Evolutionary conservation across 2,329 filamentous ascomycete species (phyloP).

Genomic region (Tolypocladium tropicale): DNA sequence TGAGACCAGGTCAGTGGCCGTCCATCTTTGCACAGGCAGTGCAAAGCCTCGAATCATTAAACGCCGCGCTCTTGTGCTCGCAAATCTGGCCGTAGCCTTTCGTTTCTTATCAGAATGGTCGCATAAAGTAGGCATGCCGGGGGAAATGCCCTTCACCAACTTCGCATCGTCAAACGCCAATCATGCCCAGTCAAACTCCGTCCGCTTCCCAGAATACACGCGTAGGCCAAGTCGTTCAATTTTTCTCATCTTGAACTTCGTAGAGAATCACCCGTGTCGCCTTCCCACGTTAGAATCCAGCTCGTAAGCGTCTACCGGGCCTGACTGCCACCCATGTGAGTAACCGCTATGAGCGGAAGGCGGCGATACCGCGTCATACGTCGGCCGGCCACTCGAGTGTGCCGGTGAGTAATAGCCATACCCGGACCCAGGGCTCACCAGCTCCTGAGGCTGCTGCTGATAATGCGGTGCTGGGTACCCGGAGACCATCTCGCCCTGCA

Average conservation of each 20-base stretch:
- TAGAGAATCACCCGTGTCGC: not conserved
- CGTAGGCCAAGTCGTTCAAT: not conserved
- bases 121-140: too few relatives aligned
- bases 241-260: not conserved
- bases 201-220: not conserved
- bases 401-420: conserved; percentile 8
- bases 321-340: conserved; percentile 20
- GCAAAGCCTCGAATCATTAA: too few relatives aligned
- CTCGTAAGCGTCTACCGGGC: conserved; percentile 23
- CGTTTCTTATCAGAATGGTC: too few relatives aligned
- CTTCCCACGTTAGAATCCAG: conserved; percentile 13
- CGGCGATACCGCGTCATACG: conserved; percentile 5
- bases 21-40: too few relatives aligned
- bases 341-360: conserved; percentile 5
- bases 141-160: not conserved
- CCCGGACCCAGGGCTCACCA: conserved; percentile 11
- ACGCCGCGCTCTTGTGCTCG: too few relatives aligned
- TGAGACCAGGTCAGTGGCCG: too few relatives aligned
- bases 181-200: not conserved
- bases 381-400: conserved; percentile 6
- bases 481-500: conserved; percentile 14
- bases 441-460: conserved; percentile 11
- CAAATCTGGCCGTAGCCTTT: too few relatives aligned
- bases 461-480: conserved; percentile 7
- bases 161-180: not conserved